These are phyloP conservation scores for Trichoderma harzianum DNA, from an alignment of 2,329 filamentous ascomycete genomes.

Conservation along the genomic window DNA sequence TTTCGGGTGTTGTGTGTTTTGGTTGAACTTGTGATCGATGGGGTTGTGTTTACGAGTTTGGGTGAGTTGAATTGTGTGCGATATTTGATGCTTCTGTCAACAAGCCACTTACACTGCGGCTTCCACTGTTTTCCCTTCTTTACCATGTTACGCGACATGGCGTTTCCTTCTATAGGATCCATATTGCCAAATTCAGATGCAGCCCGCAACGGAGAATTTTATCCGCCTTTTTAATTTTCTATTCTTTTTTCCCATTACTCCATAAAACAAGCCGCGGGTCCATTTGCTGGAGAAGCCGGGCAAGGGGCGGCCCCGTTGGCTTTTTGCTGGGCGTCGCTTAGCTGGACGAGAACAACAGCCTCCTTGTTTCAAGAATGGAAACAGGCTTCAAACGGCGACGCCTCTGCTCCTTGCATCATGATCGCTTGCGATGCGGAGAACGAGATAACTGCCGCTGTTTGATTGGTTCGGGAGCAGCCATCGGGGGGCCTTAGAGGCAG, in stretches of 20 bases:
- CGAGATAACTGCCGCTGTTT: neutral
- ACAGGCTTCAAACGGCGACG: slow-evolving; percentile 26
- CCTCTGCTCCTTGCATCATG: slow-evolving; percentile 11
- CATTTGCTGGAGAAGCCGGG: neutral
- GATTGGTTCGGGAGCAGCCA: neutral
- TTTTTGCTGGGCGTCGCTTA: neutral
- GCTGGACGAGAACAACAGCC: neutral
- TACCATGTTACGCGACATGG: neutral
- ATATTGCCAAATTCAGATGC: neutral
- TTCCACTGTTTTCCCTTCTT: neutral
- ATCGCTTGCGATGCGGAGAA: slow-evolving; percentile 3
- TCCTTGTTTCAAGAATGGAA: slow-evolving; percentile 28
- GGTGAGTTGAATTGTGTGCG: neutral
- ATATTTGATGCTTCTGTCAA: neutral
- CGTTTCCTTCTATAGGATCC: neutral
- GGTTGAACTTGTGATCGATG: neutral
- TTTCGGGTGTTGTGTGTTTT: neutral
- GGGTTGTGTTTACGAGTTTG: neutral
- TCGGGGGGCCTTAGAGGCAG: neutral
- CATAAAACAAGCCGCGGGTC: neutral
- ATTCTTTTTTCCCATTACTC: neutral
- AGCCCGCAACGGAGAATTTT: neutral
- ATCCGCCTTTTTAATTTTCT: neutral
- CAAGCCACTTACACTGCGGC: neutral
- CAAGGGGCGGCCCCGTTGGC: neutral